Base-by-base conservation (phyloP, 805 yeast species). In the Wickerhamiella allomyrinae region DNA sequence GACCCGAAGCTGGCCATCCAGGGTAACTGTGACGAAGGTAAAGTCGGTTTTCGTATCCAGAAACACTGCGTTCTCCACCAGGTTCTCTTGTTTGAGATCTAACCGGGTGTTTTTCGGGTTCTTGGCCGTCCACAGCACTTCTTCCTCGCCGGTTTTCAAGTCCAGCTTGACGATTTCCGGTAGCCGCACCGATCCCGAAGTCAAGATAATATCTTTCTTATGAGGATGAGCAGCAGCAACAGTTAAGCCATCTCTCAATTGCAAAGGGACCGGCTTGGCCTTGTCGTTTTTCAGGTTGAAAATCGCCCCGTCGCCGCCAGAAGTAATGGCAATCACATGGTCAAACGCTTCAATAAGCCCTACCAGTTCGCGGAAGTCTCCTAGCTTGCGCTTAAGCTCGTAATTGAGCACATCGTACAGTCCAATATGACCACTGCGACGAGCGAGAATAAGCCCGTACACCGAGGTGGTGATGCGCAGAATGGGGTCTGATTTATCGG, bases 131-230 rank as follows among this genome's bases (percentile, higher is more conserved):
- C 80, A 87, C 4, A 79, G 46, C 19, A 50, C 17, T 5, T 58
- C 52, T 3, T 45, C 40, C 7, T 54, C 41, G n/a, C 54, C 58
- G 4, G 50, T 43, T 1, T 57, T 57, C 39, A 60, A 63, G 19
- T 74, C 46, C 34, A 57, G 33, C 19, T 38, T 40, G 37, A 52
- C 62, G 49, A 37, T 71, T 57, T 71, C 72, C 5, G 82, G 61
- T 56, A 83, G 87, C 45, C 76, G 76, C 51, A 86, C 93, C 54
- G 83, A 74, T 22, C 97, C 98, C 27, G 96, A 96, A 53, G 66
- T 73, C 1, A 91, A 94, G 59, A 81, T 74, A 2, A 76, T 57
- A 19, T 73, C 71, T 7, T 58, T 57, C 17, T 65, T 67, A 13
- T 57, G 53, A 3, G 76, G 77, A 51, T 74, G 74, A 24, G 35